A percentile compares a stretch with the other conserved stretches of the same genome.
Conservation (phyloP, 306 rosid genomes). For the Fagus crenata region DNA sequence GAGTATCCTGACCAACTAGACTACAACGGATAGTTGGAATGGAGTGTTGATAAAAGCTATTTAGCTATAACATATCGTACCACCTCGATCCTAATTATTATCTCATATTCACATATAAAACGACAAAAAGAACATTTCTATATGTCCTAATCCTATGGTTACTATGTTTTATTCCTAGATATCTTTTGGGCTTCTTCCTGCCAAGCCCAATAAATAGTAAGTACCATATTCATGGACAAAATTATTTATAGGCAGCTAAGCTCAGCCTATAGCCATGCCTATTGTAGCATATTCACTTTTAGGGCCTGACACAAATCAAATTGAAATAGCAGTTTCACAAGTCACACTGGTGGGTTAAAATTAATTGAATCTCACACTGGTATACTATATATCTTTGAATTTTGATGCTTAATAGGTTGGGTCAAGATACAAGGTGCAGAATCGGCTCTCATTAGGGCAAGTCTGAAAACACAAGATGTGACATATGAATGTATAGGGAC, state of each 20-base stretch:
- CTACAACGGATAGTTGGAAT: constrained; percentile 48
- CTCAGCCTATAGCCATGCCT: too few relatives aligned
- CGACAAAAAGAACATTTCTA: too few relatives aligned
- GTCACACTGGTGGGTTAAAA: background rate
- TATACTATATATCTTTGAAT: background rate
- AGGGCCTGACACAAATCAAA: too few relatives aligned
- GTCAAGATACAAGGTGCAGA: constrained; percentile 49
- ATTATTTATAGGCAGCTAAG: background rate
- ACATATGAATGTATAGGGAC: constrained; percentile 61
- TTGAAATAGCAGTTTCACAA: background rate
- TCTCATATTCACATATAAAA: too few relatives aligned
- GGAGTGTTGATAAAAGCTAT: rapidly evolving
- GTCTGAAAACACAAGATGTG: constrained; percentile 45
- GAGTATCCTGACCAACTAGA: constrained; percentile 80
- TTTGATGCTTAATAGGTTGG: constrained; percentile 53
- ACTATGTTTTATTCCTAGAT: background rate
- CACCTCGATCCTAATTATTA: too few relatives aligned
- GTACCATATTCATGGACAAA: background rate
- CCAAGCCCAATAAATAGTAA: background rate
- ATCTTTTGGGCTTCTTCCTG: background rate
- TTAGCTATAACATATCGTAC: too few relatives aligned
- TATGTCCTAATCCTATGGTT: too few relatives aligned
- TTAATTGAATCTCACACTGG: background rate
- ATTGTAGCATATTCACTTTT: too few relatives aligned
- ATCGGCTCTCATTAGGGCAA: constrained; percentile 60